Evolutionary conservation across 257 asterid genomes (phyloP), one percentile per base, ranked within the genome.

Genomic region (Solanum acaule): DNA sequence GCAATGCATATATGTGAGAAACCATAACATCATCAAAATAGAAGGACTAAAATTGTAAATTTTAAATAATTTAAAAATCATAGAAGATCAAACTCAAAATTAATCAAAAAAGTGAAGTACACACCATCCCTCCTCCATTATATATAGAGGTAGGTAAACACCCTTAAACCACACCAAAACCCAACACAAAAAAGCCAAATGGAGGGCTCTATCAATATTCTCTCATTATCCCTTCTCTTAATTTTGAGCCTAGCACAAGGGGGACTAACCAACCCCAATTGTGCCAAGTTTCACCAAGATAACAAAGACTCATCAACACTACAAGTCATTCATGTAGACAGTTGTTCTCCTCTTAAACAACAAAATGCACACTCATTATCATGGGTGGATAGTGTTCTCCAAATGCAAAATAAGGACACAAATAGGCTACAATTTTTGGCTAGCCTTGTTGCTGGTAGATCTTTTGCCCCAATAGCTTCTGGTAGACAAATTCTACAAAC

Each of bases 341-440:
- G 96, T 12, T 92, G 94, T 89, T 95, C 98, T n/a, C 96, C 98
- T 8, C 90, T 94, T 76, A 86, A 94, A 6, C 31, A 88, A 70
- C 12, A 71, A 31, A 14, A 70, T 63, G 71, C 88, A 25, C 38
- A 16, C 92, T 2, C 87, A 1, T 88, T 90, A 75, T 92, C 99
- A 72, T 96, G 98, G 98, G 89, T 59, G 5, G 98, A 95, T 75
- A 84, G 85, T 44, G 89, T 96, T 29, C 96, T 93, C 73, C 94
- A 93, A 90, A 95, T 94, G 97, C 96, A 95, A 89, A 89, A 94
- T 59, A 90, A 90, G 37, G 99, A 96, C 90, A 78, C 91, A 44
- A 90, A 90, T 70, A 88, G 99, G 89, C 92, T 94, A 37, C 94
- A 82, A 4, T 96, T 89, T 87, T 73, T 96, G 88, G 91, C 97